Base-by-base conservation (phyloP, 2,329 filamentous ascomycete species). In the Fusarium sp. region DNA sequence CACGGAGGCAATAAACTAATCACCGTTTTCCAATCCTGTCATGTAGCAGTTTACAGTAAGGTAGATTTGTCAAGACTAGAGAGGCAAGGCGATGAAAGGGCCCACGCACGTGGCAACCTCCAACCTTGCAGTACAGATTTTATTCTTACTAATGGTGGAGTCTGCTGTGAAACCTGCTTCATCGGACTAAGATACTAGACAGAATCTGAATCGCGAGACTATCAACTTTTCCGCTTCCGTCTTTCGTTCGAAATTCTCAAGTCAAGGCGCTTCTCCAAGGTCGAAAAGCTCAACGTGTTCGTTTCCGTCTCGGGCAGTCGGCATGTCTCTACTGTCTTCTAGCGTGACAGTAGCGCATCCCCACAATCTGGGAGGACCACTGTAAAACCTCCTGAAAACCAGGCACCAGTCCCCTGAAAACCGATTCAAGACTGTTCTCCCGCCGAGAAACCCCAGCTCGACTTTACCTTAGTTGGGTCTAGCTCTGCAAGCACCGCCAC, bases 41-140 rank as follows among this genome's bases (percentile, higher is more conserved):
- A 81, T 81, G 78, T 67, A 54, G 42, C 69, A 50, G 42, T 30
- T 49, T 30, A 72, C 65, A 40, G 69, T 73, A 43, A 49, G 57
- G 63, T 69, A 68, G 70, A 77, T 78, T 78, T 78, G 75, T 78
- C 75, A 78, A 74, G 69, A 70, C 66, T 38, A 49, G 60, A 70
- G 67, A 78, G 74, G 75, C 72, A 77, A 78, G 74, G 76, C 75
- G 77, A 75, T 69, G 67, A 72, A 68, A 71, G 73, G 68, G 66
- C 74, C 74, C 74, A 79, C 77, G 80, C 80, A 81, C 79, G 80
- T 81, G 79, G 77, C 75, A 78, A 71, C 69, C 66, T 64, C 64
- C 58, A 74, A 75, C 68, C 67, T 61, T 67, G 56, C n/a, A 46
- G 40, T 40, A 47, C 56, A 59, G 32, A n/a, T 50, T 59, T 50